Percentiles rank a stretch among this genome's conserved stretches.
phyloP scores from a whole-genome alignment of 495 filamentous ascomycete genomes.

The Astrocystis sublimbata region DNA sequence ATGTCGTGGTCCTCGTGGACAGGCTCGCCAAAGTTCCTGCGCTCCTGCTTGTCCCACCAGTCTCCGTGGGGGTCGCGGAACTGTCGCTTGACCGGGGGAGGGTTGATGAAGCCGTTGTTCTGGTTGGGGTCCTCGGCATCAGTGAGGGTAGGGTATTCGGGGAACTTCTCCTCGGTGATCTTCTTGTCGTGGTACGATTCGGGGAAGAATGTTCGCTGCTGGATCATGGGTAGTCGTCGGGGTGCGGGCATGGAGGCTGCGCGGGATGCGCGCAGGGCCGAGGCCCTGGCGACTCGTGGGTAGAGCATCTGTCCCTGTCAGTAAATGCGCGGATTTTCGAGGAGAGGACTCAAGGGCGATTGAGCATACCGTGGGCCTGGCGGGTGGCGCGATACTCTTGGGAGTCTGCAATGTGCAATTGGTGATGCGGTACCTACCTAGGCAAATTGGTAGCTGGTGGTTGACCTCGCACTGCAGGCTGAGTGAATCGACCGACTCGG shows the following conservation, averaged over 20 bases:
- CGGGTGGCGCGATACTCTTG: constrained; percentile 18
- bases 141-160: constrained; percentile 49
- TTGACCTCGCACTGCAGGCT: neutral
- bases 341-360: neutral
- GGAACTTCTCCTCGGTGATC: constrained; percentile 52
- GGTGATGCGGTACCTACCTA: too few relatives aligned
- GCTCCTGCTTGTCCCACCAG: constrained; percentile 98
- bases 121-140: constrained; percentile 74
- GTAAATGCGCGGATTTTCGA: neutral
- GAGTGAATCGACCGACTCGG: constrained; percentile 11
- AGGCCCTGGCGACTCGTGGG: constrained; percentile 57
- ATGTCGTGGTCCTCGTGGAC: constrained; percentile 97
- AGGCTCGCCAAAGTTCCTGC: constrained; percentile 92
- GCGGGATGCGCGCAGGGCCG: constrained; percentile 57
- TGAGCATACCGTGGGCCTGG: constrained; percentile 27
- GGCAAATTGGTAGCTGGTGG: neutral
- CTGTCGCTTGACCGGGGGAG: constrained; percentile 76
- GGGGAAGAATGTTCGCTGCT: constrained; percentile 53
- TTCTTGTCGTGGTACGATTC: constrained; percentile 38
- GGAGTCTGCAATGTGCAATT: neutral
- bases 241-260: constrained; percentile 45
- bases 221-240: constrained; percentile 48
- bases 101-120: constrained; percentile 94
- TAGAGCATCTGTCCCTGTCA: constrained; percentile 61
- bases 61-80: constrained; percentile 89